Evolutionary conservation across 2,329 filamentous ascomycete species (phyloP), one percentile per base, ranked within the genome.

Genomic region (Pyrenophora teres): DNA sequence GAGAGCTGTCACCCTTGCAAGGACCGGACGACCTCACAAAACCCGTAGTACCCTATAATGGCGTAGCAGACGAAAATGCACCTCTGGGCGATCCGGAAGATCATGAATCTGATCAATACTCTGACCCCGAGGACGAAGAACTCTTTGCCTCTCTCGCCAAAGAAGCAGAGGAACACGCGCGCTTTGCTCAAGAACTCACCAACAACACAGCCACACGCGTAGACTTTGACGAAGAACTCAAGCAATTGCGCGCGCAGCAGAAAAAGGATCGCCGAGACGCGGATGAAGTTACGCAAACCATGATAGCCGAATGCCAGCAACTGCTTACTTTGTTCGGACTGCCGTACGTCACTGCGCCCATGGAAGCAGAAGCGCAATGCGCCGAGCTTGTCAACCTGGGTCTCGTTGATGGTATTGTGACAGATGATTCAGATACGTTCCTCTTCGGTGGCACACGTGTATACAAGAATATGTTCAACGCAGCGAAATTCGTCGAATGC

Each of bases 401-500:
- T 0, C 84, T 97, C 0, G 95, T 99, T 7, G 95, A 99, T 70
- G 94, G 95, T 10, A 96, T 99, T 56, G 92, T 99, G 25, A 99
- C 95, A 0, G 94, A 99, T 67, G 94, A 99, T 71, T 95, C 89
- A 2, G 94, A 99, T 78, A 95, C 88, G 0, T 99, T 99, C 68
- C 83, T 99, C 0, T 99, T 99, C 72, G 95, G 94, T 15, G 95
- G 94, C 32, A 99, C 92, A 0, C 83, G 93, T 15, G 89, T 99
- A 18, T 99, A 99, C 81, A 99, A 99, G 74, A 99, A 99, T 78
- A 96, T 99, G 92, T 99, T 99, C 80, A 99, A 97, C 74, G 88
- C 91, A 64, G 94, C 94, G 73, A 99, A 99, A 71, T 96, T 91
- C 64, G 94, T 99, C 36, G 94, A 99, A 76, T 97, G 94, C 75